phyloP scores from a whole-genome alignment of 148 eudicot genomes.

The Rhododendron ferrugineum region DNA sequence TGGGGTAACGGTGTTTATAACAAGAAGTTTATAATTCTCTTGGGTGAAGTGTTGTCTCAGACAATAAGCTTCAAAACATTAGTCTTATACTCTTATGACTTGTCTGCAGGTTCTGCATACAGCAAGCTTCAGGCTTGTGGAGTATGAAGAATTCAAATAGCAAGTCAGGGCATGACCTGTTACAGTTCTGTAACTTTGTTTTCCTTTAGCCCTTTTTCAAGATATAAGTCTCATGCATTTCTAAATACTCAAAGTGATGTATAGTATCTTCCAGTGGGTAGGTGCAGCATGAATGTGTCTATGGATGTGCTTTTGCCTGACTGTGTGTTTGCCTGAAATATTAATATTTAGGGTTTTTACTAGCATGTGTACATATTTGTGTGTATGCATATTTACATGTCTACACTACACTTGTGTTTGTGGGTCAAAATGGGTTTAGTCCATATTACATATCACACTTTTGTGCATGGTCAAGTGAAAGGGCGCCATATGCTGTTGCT shows the following conservation, averaged over 20 bases:
- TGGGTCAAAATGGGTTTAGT: neutral
- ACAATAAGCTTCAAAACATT: neutral
- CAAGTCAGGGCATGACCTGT: neutral
- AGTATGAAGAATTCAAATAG: neutral
- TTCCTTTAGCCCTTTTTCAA: neutral
- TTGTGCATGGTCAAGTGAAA: constrained; percentile 8
- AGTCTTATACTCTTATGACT: neutral
- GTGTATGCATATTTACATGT: neutral
- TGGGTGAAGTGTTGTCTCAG: neutral
- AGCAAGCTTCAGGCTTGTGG: neutral
- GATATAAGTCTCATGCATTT: neutral
- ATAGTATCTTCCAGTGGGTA: neutral
- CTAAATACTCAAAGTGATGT: neutral
- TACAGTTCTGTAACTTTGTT: neutral
- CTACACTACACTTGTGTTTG: neutral
- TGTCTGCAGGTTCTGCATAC: neutral
- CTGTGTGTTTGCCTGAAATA: neutral
- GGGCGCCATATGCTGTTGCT: constrained; percentile 15
- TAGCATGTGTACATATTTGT: neutral
- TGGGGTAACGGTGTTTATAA: neutral
- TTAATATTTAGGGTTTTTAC: neutral
- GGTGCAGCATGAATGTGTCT: neutral
- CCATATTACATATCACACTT: neutral
- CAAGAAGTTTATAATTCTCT: neutral
- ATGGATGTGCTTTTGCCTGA: neutral